These are phyloP conservation scores for Rhizoctonia solani DNA, from an alignment of 1,284 basidiomycete species.

Conservation along the genomic window DNA sequence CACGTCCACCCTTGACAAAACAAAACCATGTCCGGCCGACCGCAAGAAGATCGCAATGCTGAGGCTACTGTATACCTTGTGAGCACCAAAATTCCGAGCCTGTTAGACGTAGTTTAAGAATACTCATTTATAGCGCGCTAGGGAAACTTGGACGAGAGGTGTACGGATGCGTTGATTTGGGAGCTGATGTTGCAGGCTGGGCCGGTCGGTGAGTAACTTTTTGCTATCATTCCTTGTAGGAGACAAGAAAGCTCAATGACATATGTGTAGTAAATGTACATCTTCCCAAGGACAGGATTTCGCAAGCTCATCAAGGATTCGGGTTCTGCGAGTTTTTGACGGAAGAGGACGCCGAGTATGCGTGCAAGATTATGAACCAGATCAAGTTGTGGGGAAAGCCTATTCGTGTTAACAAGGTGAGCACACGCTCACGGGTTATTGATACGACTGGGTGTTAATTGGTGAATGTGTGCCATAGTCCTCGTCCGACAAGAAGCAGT, in stretches of 20 bases:
- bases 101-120: background rate
- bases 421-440: conserved; percentile 43
- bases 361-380: conserved; percentile 99
- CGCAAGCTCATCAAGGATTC: conserved; percentile 97
- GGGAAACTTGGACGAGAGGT: conserved; percentile 97
- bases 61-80: conserved; percentile 95
- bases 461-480: conserved; percentile 60
- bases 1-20: background rate
- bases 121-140: conserved; percentile 45
- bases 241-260: conserved; percentile 22
- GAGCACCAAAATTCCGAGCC: conserved; percentile 42
- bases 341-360: conserved; percentile 98
- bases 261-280: conserved; percentile 85
- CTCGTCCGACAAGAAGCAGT: conserved; percentile 94
- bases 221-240: background rate
- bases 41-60: conserved; percentile 91
- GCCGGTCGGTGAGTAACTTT: conserved; percentile 77
- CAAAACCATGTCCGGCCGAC: conserved; percentile 49
- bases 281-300: conserved; percentile 99
- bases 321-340: conserved; percentile 99
- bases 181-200: conserved; percentile 99
- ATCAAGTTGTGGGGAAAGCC: conserved; percentile 99
- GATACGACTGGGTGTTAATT: background rate
- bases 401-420: conserved; percentile 95
- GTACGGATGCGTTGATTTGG: conserved; percentile 93